Evolutionary conservation across 2,329 filamentous ascomycete genomes (phyloP).

Genomic region (Amauroascus niger): DNA sequence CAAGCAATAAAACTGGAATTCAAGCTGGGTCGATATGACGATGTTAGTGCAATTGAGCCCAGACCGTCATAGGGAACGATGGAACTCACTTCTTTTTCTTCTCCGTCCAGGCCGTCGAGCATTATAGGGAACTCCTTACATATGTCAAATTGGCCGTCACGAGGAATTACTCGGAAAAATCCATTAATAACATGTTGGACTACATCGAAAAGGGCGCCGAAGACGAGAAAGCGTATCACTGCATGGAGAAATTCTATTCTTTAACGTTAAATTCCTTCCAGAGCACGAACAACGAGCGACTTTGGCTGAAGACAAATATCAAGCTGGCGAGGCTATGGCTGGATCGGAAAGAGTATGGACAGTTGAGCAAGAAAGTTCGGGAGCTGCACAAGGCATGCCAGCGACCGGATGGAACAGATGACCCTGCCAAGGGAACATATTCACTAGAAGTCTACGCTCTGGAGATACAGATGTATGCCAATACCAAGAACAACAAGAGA

Average conservation of each 20-base stretch:
- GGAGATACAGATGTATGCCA: slow-evolving; percentile 97
- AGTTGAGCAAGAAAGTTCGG: slow-evolving; percentile 70
- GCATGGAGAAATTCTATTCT: slow-evolving; percentile 93
- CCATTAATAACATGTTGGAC: slow-evolving; percentile 98
- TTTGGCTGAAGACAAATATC: slow-evolving; percentile 98
- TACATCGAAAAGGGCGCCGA: slow-evolving; percentile 89
- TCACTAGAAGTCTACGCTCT: slow-evolving; percentile 90
- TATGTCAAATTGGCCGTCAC: slow-evolving; percentile 97
- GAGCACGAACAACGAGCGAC: slow-evolving; percentile 89
- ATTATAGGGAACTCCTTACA: slow-evolving; percentile 89
- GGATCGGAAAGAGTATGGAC: slow-evolving; percentile 77
- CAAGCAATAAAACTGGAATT: slow-evolving; percentile 94
- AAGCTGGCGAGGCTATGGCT: slow-evolving; percentile 88
- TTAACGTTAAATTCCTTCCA: slow-evolving; percentile 90
- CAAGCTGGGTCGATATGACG: slow-evolving; percentile 75
- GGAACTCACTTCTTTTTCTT: background rate
- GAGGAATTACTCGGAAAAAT: slow-evolving; percentile 97
- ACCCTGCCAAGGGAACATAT: slow-evolving; percentile 93
- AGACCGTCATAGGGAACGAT: background rate
- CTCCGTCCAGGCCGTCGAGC: slow-evolving; percentile 73
- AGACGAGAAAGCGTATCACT: slow-evolving; percentile 59
- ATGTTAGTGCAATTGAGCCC: slow-evolving; percentile 43
- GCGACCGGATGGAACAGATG: slow-evolving; percentile 65
- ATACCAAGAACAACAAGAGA: slow-evolving; percentile 94
- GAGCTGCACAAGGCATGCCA: slow-evolving; percentile 87